Evolutionary conservation across 495 filamentous ascomycete species (phyloP).

Genomic region (Penicillium coffeae): DNA sequence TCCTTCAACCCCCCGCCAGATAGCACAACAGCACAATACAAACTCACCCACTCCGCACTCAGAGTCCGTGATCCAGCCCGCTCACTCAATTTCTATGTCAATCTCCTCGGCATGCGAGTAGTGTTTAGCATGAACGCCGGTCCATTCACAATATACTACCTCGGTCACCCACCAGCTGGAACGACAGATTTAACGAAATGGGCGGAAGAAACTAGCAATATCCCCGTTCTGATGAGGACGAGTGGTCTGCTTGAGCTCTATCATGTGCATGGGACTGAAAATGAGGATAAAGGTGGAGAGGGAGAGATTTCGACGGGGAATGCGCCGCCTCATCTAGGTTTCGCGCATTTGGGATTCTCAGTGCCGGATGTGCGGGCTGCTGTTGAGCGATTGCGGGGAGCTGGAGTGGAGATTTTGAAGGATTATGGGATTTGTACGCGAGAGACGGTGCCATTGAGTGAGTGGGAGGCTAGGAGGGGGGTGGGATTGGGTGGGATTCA

Average conservation of each 20-base stretch:
- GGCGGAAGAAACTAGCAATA: slow-evolving; percentile 18
- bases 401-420: slow-evolving; percentile 34
- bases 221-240: slow-evolving; percentile 25
- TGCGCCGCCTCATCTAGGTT: slow-evolving; percentile 31
- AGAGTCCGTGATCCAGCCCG: slow-evolving; percentile 34
- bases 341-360: slow-evolving; percentile 39
- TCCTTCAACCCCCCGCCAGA: slow-evolving; percentile 25
- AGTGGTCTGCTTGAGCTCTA: slow-evolving; percentile 34
- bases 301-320: slow-evolving; percentile 25
- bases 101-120: slow-evolving; percentile 46
- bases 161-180: slow-evolving; percentile 33
- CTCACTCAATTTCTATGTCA: slow-evolving; percentile 43
- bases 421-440: slow-evolving; percentile 29
- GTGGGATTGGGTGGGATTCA: slow-evolving; percentile 33
- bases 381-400: slow-evolving; percentile 26
- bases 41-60: slow-evolving; percentile 45
- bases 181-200: slow-evolving; percentile 19
- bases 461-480: slow-evolving; percentile 35
- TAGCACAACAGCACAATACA: slow-evolving; percentile 36
- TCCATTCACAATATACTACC: slow-evolving; percentile 42
- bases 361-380: slow-evolving; percentile 32
- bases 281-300: neutral
- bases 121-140: slow-evolving; percentile 46
- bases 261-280: slow-evolving; percentile 34
- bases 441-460: slow-evolving; percentile 30